phyloP scores from a whole-genome alignment of 2,329 filamentous ascomycete genomes.

The Apiospora pterosperma region DNA sequence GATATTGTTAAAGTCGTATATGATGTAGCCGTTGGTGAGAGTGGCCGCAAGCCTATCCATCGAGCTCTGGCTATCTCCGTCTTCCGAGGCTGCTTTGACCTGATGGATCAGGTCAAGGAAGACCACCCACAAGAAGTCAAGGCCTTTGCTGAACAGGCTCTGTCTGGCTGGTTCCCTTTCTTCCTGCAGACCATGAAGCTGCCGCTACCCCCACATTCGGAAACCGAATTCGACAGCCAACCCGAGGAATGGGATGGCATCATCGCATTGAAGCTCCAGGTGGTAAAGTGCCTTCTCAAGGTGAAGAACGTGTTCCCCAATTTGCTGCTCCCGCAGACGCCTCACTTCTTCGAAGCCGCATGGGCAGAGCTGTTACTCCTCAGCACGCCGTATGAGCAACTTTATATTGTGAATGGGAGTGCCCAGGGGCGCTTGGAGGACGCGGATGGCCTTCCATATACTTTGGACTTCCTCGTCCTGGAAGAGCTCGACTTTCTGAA shows the following conservation, averaged over 20 bases:
- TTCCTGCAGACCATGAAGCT: slow-evolving; percentile 77
- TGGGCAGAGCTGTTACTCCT: slow-evolving; percentile 84
- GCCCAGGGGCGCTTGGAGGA: slow-evolving; percentile 87
- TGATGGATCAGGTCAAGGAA: slow-evolving; percentile 94
- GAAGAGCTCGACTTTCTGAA: slow-evolving; percentile 96
- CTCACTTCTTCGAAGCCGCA: slow-evolving; percentile 76
- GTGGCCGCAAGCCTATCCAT: slow-evolving; percentile 66
- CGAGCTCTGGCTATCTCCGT: slow-evolving; percentile 85
- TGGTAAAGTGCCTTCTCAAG: slow-evolving; percentile 91
- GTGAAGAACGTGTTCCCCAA: slow-evolving; percentile 80
- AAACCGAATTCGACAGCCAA: slow-evolving; percentile 43
- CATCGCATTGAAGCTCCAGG: slow-evolving; percentile 85
- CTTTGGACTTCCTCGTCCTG: slow-evolving; percentile 86
- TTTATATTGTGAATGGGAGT: slow-evolving; percentile 77
- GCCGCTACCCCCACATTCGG: slow-evolving; percentile 64
- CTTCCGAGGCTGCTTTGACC: slow-evolving; percentile 88
- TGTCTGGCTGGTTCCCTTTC: slow-evolving; percentile 84
- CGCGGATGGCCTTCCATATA: slow-evolving; percentile 87
- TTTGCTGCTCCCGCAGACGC: slow-evolving; percentile 78
- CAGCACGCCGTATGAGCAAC: slow-evolving; percentile 69
- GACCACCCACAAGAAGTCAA: slow-evolving; percentile 85
- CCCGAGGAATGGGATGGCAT: slow-evolving; percentile 75
- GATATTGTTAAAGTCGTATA: slow-evolving; percentile 84
- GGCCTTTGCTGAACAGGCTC: slow-evolving; percentile 81
- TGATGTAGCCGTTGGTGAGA: slow-evolving; percentile 72